Conservation (phyloP, 768 basidiomycete genomes). For the Suillus cothurnatus region DNA sequence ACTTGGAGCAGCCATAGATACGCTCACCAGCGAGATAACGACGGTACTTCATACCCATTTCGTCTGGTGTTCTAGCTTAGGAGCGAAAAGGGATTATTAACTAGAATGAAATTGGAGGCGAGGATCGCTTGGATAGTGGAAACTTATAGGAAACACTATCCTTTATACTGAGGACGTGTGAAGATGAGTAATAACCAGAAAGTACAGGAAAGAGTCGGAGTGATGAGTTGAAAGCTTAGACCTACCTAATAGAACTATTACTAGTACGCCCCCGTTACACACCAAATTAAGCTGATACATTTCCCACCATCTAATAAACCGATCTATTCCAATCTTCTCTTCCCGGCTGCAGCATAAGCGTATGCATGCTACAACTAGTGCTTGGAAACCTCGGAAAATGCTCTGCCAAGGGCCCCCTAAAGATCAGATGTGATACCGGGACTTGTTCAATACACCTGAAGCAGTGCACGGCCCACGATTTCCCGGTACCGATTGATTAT, state of each 20-base stretch:
- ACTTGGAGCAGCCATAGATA: slow-evolving; percentile 85
- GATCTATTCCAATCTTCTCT: slow-evolving; percentile 2
- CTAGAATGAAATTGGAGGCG: neutral
- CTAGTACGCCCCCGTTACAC: slow-evolving; percentile 23
- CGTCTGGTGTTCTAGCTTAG: slow-evolving; percentile 12
- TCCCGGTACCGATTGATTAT: neutral
- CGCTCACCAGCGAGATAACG: slow-evolving; percentile 83
- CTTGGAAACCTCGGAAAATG: neutral
- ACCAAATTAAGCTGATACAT: slow-evolving; percentile 25
- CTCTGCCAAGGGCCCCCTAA: neutral
- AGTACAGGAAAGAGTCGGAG: slow-evolving; percentile 15
- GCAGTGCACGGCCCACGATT: neutral
- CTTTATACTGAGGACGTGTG: slow-evolving; percentile 35
- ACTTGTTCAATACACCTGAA: neutral
- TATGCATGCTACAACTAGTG: slow-evolving; percentile 1
- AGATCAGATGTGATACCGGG: neutral
- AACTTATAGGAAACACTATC: slow-evolving; percentile 7
- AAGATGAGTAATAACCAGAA: slow-evolving; percentile 19
- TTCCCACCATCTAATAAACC: slow-evolving; percentile 27
- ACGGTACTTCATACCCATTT: slow-evolving; percentile 90
- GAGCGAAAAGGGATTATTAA: slow-evolving; percentile 2
- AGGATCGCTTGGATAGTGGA: slow-evolving; percentile 9
- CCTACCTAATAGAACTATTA: neutral
- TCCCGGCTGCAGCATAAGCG: neutral
- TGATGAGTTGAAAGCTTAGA: slow-evolving; percentile 5